phyloP scores from a whole-genome alignment of 2,329 filamentous ascomycete species.

The Lachnellula cervina region DNA sequence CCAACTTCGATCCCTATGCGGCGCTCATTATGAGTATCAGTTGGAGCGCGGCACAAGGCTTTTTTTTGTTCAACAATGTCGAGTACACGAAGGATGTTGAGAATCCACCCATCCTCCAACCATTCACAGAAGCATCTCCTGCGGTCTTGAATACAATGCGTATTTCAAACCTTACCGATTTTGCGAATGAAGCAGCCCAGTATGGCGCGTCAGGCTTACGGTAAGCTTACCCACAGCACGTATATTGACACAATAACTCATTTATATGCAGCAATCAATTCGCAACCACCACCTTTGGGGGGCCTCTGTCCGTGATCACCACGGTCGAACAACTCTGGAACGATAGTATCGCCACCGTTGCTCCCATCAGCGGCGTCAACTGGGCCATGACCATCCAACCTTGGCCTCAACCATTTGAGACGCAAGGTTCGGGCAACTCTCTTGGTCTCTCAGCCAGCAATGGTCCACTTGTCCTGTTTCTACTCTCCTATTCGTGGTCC shows the following conservation, averaged over 20 bases:
- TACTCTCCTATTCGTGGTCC: slow-evolving; percentile 17
- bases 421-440: background rate
- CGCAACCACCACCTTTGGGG: background rate
- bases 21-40: slow-evolving; percentile 3
- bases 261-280: background rate
- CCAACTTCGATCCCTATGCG: slow-evolving; percentile 7
- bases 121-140: slow-evolving; percentile 9
- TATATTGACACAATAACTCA: slow-evolving; percentile 7
- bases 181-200: slow-evolving; percentile 7
- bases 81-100: slow-evolving; percentile 1
- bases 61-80: slow-evolving; percentile 1
- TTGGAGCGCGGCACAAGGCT: background rate
- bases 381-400: background rate
- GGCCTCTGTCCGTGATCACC: background rate
- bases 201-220: background rate
- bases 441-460: background rate
- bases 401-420: background rate
- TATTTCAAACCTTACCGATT: slow-evolving; percentile 9
- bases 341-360: background rate
- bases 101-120: slow-evolving; percentile 8
- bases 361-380: background rate
- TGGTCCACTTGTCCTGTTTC: background rate
- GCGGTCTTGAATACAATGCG: slow-evolving; percentile 9
- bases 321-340: background rate
- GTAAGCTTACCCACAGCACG: background rate